Percentiles rank a stretch among this genome's conserved stretches.
phyloP scores from a whole-genome alignment of 257 asterid species.

The Eustoma russellianum region DNA sequence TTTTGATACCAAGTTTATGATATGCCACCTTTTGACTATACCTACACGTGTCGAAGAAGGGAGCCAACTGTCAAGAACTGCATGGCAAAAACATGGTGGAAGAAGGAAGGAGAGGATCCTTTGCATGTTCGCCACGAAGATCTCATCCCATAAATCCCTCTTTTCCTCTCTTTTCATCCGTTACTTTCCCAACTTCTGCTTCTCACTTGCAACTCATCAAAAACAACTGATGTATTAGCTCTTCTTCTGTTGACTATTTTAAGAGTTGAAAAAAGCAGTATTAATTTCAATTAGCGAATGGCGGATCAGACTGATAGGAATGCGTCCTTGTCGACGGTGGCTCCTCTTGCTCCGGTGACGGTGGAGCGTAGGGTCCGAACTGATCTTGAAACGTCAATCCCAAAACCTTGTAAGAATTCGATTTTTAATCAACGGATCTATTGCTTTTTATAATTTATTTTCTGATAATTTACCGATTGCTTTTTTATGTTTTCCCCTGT shows the following conservation, averaged over 20 bases:
- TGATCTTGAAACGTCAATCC: constrained; percentile 61
- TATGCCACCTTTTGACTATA: not conserved
- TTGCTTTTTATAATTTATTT: too few species aligned
- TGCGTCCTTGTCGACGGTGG: constrained; percentile 47
- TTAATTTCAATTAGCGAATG: not conserved
- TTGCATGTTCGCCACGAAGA: constrained; percentile 22
- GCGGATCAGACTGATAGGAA: constrained; percentile 32
- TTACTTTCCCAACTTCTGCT: not conserved
- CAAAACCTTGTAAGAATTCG: constrained; percentile 60
- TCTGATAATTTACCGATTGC: too few species aligned
- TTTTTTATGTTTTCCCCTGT: too few species aligned
- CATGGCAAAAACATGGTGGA: constrained; percentile 4
- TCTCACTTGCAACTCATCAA: not conserved
- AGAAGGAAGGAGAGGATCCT: not conserved
- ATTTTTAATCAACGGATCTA: too few species aligned
- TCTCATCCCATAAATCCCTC: not conserved
- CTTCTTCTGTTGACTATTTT: too few species aligned
- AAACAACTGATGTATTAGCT: not conserved
- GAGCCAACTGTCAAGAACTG: constrained; percentile 1
- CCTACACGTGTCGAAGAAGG: constrained; percentile 11
- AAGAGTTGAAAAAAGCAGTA: not conserved
- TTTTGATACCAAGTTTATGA: too few species aligned
- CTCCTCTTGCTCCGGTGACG: constrained; percentile 78
- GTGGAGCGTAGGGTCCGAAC: constrained; percentile 43
- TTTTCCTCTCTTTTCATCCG: not conserved